These are phyloP conservation scores for Candida loeiensis DNA, from an alignment of 805 yeast species.

Conservation along the genomic window DNA sequence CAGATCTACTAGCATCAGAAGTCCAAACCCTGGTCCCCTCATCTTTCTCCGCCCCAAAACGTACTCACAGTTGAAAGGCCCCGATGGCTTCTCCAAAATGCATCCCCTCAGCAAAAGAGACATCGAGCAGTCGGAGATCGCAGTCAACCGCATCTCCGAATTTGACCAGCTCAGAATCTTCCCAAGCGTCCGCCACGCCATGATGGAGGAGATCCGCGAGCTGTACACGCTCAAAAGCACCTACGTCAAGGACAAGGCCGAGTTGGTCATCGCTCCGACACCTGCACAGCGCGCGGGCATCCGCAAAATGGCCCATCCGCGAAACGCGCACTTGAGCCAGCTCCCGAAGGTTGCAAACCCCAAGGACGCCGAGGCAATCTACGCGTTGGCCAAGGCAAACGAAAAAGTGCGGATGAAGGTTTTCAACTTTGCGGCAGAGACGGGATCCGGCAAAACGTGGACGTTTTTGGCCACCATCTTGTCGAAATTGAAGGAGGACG, in stretches of 20 bases:
- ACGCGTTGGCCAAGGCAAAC: slow-evolving; percentile 27
- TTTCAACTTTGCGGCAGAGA: slow-evolving; percentile 88
- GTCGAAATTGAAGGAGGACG: slow-evolving; percentile 62
- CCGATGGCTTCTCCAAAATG: slow-evolving; percentile 8
- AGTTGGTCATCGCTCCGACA: slow-evolving; percentile 52
- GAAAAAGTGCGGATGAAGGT: slow-evolving; percentile 44
- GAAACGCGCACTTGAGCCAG: slow-evolving; percentile 22
- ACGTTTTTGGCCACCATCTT: slow-evolving; percentile 79
- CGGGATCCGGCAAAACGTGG: slow-evolving; percentile 96
- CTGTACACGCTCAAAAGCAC: slow-evolving; percentile 34
- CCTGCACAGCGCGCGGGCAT: slow-evolving; percentile 82
- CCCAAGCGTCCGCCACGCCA: slow-evolving; percentile 61
- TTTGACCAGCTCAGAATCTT: slow-evolving; percentile 67
- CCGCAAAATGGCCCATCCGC: slow-evolving; percentile 47
- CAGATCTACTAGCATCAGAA: background rate
- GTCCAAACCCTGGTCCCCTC: background rate
- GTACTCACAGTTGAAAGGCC: slow-evolving; percentile 4
- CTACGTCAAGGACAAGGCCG: slow-evolving; percentile 27
- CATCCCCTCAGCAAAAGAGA: slow-evolving; percentile 6
- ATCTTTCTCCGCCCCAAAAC: background rate
- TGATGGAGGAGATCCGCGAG: slow-evolving; percentile 50
- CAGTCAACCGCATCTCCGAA: slow-evolving; percentile 46
- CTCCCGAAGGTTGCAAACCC: slow-evolving; percentile 8
- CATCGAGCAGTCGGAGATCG: slow-evolving; percentile 18
- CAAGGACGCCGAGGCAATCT: slow-evolving; percentile 22